phyloP scores from a whole-genome alignment of 768 basidiomycete genomes.

The Kwoniella heveanensis region DNA sequence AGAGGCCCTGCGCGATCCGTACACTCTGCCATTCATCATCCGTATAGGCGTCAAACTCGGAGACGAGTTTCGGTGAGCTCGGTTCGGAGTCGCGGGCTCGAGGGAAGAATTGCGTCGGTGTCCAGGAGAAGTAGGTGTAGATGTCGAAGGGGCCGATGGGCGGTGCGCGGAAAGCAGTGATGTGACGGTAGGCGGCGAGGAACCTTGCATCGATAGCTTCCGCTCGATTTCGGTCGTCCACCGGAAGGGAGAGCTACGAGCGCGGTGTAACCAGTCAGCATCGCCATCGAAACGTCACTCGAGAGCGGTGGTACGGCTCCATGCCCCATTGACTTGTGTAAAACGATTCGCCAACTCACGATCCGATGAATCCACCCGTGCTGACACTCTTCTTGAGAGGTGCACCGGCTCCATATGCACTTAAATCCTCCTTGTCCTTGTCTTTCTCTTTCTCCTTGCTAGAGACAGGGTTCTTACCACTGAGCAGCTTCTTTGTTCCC shows the following conservation, averaged over 20 bases:
- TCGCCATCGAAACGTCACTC: too few relatives aligned
- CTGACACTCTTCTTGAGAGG: constrained; percentile 54
- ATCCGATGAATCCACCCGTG: constrained; percentile 54
- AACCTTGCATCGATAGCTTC: constrained; percentile 39
- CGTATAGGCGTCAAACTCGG: constrained; percentile 41
- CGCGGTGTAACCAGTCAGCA: constrained; percentile 2
- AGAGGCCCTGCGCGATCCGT: constrained; percentile 60
- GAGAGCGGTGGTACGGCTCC: too few relatives aligned
- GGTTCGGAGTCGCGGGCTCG: constrained; percentile 31
- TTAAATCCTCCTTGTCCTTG: constrained; percentile 14
- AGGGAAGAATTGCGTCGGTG: constrained; percentile 50
- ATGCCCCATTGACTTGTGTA: background rate
- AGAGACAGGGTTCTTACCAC: constrained; percentile 27
- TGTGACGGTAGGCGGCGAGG: constrained; percentile 20
- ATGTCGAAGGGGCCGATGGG: constrained; percentile 4
- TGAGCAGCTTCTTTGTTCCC: constrained; percentile 55
- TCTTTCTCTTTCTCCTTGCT: constrained; percentile 24
- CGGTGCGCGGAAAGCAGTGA: constrained; percentile 21
- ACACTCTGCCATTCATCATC: constrained; percentile 85
- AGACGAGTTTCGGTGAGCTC: constrained; percentile 20
- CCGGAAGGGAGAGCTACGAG: constrained; percentile 46
- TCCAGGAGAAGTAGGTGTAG: constrained; percentile 3
- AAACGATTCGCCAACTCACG: constrained; percentile 31
- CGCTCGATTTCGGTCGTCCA: constrained; percentile 46
- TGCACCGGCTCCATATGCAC: constrained; percentile 29